phyloP scores from a whole-genome alignment of 306 rosid species.

The Acacia confusa region DNA sequence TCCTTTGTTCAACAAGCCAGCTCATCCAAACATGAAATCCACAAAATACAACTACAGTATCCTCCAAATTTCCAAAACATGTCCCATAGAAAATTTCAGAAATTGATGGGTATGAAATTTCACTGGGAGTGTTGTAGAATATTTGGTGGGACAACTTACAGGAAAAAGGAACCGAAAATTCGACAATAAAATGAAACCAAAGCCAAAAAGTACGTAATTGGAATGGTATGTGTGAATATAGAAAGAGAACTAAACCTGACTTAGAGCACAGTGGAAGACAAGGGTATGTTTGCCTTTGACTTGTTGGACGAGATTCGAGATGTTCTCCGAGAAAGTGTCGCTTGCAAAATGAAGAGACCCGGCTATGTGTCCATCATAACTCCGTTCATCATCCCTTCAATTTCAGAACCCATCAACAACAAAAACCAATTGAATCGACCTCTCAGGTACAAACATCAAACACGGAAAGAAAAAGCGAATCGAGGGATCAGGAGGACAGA shows the following conservation, averaged over 20 bases:
- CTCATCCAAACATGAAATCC: no score
- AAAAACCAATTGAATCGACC: neutral
- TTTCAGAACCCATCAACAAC: conserved; percentile 1
- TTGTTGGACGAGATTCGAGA: conserved; percentile 56
- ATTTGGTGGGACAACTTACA: neutral
- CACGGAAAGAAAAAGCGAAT: neutral
- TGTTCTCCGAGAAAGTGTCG: conserved; percentile 57
- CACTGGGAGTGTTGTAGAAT: neutral
- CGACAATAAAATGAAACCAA: neutral
- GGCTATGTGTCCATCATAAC: conserved; percentile 69
- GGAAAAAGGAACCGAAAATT: neutral
- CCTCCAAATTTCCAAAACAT: no score
- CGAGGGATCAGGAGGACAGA: neutral
- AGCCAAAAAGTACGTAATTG: neutral
- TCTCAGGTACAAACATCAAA: neutral
- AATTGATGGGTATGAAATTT: neutral
- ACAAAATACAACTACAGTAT: no score
- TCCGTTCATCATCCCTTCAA: conserved; percentile 75
- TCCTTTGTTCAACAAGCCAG: no score
- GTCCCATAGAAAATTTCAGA: no score
- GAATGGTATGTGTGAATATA: neutral
- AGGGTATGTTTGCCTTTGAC: conserved; percentile 82
- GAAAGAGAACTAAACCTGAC: conserved; percentile 46
- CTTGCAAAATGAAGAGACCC: conserved; percentile 79
- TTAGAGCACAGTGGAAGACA: conserved; percentile 87